Evolutionary conservation across 2,329 filamentous ascomycete genomes (phyloP).

Genomic region (Pseudopyricularia cyperi): DNA sequence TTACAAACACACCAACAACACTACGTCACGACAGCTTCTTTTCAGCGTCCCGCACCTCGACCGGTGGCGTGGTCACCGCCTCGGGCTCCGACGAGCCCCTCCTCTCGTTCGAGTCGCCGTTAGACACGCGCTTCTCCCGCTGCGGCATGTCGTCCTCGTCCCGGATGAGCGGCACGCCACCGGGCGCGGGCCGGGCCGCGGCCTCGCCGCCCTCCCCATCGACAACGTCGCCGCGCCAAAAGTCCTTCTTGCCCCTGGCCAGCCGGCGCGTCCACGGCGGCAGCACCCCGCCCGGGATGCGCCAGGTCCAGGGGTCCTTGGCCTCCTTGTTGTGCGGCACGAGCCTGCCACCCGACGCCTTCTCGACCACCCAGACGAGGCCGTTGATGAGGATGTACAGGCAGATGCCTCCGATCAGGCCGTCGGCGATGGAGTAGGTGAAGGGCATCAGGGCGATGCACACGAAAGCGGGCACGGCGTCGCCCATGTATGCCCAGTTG

Average conservation of each 20-base stretch:
- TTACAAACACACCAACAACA: neutral
- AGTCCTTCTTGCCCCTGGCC: slow-evolving; percentile 54
- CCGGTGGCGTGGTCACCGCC: neutral
- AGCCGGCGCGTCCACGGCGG: slow-evolving; percentile 61
- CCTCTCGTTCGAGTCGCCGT: neutral
- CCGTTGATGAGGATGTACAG: slow-evolving; percentile 68
- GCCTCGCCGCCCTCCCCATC: neutral
- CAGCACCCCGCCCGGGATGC: slow-evolving; percentile 59
- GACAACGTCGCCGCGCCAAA: slow-evolving; percentile 39
- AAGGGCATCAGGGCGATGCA: slow-evolving; percentile 76
- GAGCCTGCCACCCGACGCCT: slow-evolving; percentile 53
- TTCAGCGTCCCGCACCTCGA: neutral
- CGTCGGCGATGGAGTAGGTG: slow-evolving; percentile 79
- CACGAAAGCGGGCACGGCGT: slow-evolving; percentile 73
- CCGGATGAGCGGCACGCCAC: neutral
- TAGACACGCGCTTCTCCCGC: neutral
- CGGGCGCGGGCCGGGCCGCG: neutral
- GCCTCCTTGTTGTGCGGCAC: slow-evolving; percentile 61
- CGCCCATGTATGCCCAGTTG: slow-evolving; percentile 80
- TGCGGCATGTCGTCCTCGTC: neutral
- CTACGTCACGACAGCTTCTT: neutral
- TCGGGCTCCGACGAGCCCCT: neutral
- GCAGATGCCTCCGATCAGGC: slow-evolving; percentile 68
- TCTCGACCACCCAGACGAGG: slow-evolving; percentile 54
- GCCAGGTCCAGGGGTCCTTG: slow-evolving; percentile 72